Base-by-base conservation (phyloP, 306 rosid genomes). In the Quercus dentata region DNA sequence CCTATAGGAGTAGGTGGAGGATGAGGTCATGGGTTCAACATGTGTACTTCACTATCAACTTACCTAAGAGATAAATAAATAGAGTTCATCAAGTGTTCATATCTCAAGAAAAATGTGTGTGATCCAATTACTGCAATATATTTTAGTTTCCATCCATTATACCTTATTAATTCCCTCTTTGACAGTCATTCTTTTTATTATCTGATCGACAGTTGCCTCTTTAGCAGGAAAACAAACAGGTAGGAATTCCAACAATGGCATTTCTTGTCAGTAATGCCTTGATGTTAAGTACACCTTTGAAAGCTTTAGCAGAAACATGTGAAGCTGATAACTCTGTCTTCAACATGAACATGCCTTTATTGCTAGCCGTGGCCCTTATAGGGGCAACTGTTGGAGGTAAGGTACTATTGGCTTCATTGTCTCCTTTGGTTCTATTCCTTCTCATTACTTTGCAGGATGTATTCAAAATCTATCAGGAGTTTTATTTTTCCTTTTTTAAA, bases 371-470 rank as follows among this genome's bases (percentile, higher is more conserved):
- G 30, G 97, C 99, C 64, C 97, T 95, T 79, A 62, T 95, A 69
- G 99, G 99, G 80, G 99, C 99, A 73, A 89, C 97, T 41, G 99
- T 95, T 49, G 99, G 99, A 91, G 98, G 98, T 95, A 86, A 86
- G 86, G 83, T 73, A 33, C 70, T 73, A 64, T 75, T 15, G 76
- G 56, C 74, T 86, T 65, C 73, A 55, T 49, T 23, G 12, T 74
- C 65, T 73, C 71, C 81, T 73, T 54, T 77, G 18, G 25, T 69
- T 51, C 46, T 69, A 56, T 73, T 81, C 33, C 74, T 51, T 27
- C 57, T 35, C n/a, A 68, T 19, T 57, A 56, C 52, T n/a, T 20
- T 35, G 59, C 65, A 52, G 75, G n/a, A 71, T 76, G 58, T 23
- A 35, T 31, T 38, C 74, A 25, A 10, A 71, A 11, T 52, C 28